These are phyloP conservation scores for Penicillium parvum DNA, from an alignment of 495 filamentous ascomycete species.

Conservation along the genomic window DNA sequence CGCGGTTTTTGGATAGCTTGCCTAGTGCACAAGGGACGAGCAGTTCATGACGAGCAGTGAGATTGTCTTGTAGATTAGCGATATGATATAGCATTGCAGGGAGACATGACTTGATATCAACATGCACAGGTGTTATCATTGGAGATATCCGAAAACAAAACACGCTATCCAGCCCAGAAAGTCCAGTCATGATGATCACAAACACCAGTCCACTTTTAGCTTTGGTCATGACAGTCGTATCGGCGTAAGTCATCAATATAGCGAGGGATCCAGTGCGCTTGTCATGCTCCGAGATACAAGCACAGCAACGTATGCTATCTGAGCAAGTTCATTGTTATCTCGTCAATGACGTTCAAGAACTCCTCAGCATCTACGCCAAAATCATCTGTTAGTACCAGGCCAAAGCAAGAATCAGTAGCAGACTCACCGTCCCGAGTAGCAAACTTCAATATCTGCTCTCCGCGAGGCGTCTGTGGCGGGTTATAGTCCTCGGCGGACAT, in stretches of 20 bases:
- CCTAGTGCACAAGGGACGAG: not conserved
- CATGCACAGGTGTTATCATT: too few relatives aligned
- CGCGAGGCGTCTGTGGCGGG: slow-evolving; percentile 28
- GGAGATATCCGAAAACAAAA: too few relatives aligned
- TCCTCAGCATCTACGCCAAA: slow-evolving; percentile 32
- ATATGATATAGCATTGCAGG: not conserved
- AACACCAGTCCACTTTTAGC: slow-evolving; percentile 9
- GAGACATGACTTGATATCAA: too few relatives aligned
- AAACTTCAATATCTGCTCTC: slow-evolving; percentile 41
- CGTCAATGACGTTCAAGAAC: slow-evolving; percentile 28
- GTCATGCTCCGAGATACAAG: not conserved
- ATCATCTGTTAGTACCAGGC: not conserved
- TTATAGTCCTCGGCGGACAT: slow-evolving; percentile 50
- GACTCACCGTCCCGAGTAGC: slow-evolving; percentile 26
- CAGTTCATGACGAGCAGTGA: not conserved
- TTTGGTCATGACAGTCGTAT: slow-evolving; percentile 19
- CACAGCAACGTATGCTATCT: not conserved
- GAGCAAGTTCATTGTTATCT: slow-evolving; percentile 8
- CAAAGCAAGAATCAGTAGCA: not conserved
- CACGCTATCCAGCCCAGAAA: too few relatives aligned
- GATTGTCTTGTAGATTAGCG: not conserved
- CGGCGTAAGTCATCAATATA: slow-evolving; percentile 20
- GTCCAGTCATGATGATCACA: slow-evolving; percentile 1
- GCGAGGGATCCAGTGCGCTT: not conserved
- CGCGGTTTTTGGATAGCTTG: not conserved